Evolutionary conservation across 75 land plant species (phyloP).

Genomic region (Azolla pinnata): DNA sequence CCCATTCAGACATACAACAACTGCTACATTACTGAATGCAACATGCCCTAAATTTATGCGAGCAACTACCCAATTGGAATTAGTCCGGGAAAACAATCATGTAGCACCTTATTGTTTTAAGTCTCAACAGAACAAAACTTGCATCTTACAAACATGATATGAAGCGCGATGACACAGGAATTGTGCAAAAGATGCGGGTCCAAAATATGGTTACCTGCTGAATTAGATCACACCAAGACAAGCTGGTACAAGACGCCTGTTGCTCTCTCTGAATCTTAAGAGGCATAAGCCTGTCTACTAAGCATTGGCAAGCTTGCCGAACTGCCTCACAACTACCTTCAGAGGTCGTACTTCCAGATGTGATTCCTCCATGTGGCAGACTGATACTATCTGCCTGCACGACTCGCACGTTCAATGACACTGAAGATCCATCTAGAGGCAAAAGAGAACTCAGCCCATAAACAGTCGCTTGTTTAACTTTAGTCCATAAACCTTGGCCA

Average conservation of each 20-base stretch:
- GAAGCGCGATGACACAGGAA: background rate
- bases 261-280: conserved; percentile 33
- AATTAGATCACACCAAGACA: conserved; percentile 58
- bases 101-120: too few relatives aligned
- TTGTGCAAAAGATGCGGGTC: too few relatives aligned
- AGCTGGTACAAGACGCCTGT: conserved; percentile 21
- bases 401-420: conserved; percentile 37
- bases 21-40: too few relatives aligned
- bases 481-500: conserved; percentile 90
- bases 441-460: conserved; percentile 51
- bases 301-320: conserved; percentile 40
- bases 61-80: too few relatives aligned
- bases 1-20: too few relatives aligned
- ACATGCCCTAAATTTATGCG: too few relatives aligned
- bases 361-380: conserved; percentile 66
- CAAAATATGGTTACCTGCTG: conserved; percentile 27
- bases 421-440: conserved; percentile 6
- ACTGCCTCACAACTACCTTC: conserved; percentile 88
- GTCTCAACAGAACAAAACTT: background rate
- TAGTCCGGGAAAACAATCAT: too few relatives aligned
- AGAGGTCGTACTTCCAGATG: conserved; percentile 82
- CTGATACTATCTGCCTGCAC: conserved; percentile 75
- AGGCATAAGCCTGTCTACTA: conserved; percentile 62
- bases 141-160: background rate
- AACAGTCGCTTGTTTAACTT: conserved; percentile 73